A percentile compares a stretch with the other conserved stretches of the same genome.
phyloP scores from a whole-genome alignment of 2,329 filamentous ascomycete species.

The Apiospora phragmitis region DNA sequence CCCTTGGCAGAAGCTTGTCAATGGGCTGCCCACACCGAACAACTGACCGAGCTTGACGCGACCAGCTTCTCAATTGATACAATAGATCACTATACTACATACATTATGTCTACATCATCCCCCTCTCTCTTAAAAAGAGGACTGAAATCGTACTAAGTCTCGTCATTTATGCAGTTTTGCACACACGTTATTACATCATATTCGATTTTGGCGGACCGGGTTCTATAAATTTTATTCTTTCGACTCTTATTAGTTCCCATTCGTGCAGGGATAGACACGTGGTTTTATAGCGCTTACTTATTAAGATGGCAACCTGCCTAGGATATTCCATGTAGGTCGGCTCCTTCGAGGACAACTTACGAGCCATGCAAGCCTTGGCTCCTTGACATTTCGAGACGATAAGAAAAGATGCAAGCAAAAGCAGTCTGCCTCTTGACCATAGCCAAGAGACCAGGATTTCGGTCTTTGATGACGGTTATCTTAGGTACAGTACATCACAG shows the following conservation, averaged over 20 bases:
- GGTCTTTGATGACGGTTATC: neutral
- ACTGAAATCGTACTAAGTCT: too few species aligned
- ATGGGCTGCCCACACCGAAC: neutral
- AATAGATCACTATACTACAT: too few species aligned
- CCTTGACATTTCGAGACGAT: neutral
- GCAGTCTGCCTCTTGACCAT: too few species aligned
- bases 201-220: too few species aligned
- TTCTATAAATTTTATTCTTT: too few species aligned
- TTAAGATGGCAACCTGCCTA: neutral
- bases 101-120: too few species aligned
- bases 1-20: neutral
- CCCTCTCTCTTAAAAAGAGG: too few species aligned
- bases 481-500: neutral
- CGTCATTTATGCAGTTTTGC: too few species aligned
- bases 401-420: too few species aligned
- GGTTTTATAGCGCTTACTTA: neutral
- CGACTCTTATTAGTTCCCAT: too few species aligned
- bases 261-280: neutral
- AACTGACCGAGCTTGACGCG: neutral
- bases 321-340: neutral
- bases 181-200: too few species aligned
- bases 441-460: neutral
- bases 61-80: neutral
- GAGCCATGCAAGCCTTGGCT: neutral
- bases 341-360: neutral